Evolutionary conservation across 2,329 filamentous ascomycete species (phyloP), one percentile per base, ranked within the genome.

Genomic region (Trichophyton verrucosum): DNA sequence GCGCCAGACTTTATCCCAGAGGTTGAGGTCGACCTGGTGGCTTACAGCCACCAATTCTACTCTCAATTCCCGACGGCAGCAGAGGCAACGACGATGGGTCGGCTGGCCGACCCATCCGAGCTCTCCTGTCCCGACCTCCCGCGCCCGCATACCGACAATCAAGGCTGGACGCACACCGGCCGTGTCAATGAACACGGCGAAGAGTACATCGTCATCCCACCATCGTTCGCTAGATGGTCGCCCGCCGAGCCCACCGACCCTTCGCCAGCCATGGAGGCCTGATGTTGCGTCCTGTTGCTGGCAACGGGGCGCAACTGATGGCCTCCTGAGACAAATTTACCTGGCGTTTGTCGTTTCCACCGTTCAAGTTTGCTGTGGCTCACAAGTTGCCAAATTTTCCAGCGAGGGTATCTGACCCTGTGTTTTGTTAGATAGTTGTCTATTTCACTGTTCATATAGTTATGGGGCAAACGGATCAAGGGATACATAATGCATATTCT

Each of bases 81-180:
- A 8, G 53, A 47, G 15, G 30, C 30, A 27, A 30, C 11, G 24
- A 38, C 57, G 6, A 24, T 38, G 49, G 38, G 44, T 55, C 55
- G 57, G 58, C 24, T 42, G 30, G 56, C 62, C 56, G 62, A 62
- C 30, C 36, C 38, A 17, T 42, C 57, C 9, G 24, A 61, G 56
- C 61, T 65, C 11, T 64, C 67, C n/a, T 60, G 63, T 51, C 58
- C 64, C 42, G 40, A 66, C 53, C 59, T 60, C 40, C 64, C 66
- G 13, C 63, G 66, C 1, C 66, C 64, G 30, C 66, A 67, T 64
- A 68, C 68, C 55, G 69, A 71, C 61, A 64, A 62, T 22, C 67
- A 70, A 44, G 70, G 69, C 49, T 72, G 69, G 68, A 61, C 62
- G 46, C 65, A 71, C 46, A 71, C 70, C 60, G 71, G 70, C 24